Evolutionary conservation across 306 rosid species (phyloP), one percentile per base, ranked within the genome.

Genomic region (Amphicarpaea edgeworthii): DNA sequence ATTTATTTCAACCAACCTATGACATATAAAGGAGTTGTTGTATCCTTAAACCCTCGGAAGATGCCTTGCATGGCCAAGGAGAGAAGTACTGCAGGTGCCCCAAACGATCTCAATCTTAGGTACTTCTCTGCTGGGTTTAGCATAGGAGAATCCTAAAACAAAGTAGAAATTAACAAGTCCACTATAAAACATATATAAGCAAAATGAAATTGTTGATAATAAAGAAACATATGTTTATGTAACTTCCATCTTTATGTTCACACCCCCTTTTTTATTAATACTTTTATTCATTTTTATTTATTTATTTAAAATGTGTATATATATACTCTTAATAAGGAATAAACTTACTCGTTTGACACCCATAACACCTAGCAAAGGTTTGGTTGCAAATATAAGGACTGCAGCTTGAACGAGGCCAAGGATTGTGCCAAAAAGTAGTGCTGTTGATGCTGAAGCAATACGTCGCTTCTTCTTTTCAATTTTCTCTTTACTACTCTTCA

Each of bases 1-100:
- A n/a, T n/a, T n/a, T n/a, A n/a, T 30, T 14, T 38, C 4, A 15
- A 46, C 83, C 6, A 83, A 93, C 97, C 76, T 6, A 90, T 90
- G 72, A 90, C 95, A 82, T 87, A 92, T 77, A 94, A 76, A 61
- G 98, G 98, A 79, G 98, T 94, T 37, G 57, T 88, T n/a, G 98
- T 90, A 73, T 94, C 98, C 85, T 92, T 94, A 75, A 94, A 90
- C 40, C 98, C 98, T 86, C 98, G 70, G 72, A 91, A 94, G 70
- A 94, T 86, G 72, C 98, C 98, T 88, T 94, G 98, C 90, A 91
- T 94, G 71, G 97, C 93, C 85, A 94, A 85, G 14, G 96, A 87
- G 21, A 94, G 90, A 86, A 94, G 98, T 79, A 90, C 95, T 0
- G 98, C 98, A 38, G 98, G 98, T 59, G 98, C 93, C 41, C 98